Conservation (phyloP, 805 yeast species). For the Kodamaea fukazawae region DNA sequence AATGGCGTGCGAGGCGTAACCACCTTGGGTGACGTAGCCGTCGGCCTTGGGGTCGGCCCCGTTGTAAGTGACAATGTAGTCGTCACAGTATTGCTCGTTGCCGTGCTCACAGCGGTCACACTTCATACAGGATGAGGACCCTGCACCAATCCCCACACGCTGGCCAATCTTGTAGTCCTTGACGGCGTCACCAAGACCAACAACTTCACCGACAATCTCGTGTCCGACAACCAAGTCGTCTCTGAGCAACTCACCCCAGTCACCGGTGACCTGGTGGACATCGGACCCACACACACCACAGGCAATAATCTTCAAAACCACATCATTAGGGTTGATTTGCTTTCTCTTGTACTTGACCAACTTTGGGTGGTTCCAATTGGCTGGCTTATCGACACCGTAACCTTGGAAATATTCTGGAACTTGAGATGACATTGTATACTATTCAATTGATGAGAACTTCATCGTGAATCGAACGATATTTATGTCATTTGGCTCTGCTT, state of each 20-base stretch:
- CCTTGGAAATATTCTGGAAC: conserved; percentile 33
- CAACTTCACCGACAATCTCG: conserved; percentile 61
- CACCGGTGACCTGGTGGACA: conserved; percentile 49
- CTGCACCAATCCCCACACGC: conserved; percentile 80
- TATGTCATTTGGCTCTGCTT: no score
- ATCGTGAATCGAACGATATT: no score
- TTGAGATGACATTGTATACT: conserved; percentile 3
- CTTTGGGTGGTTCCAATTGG: conserved; percentile 34
- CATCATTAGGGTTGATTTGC: conserved; percentile 35
- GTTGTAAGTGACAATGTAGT: conserved; percentile 52
- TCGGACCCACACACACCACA: conserved; percentile 68
- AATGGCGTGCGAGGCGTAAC: conserved; percentile 48
- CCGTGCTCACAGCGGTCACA: conserved; percentile 51
- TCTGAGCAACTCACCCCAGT: conserved; percentile 45
- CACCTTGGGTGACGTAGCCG: conserved; percentile 42
- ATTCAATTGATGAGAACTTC: not conserved
- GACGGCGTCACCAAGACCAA: conserved; percentile 57
- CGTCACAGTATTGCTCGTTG: conserved; percentile 49
- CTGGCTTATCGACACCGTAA: conserved; percentile 28
- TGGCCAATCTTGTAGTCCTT: conserved; percentile 57
- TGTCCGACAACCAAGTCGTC: conserved; percentile 53
- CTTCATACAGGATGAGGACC: conserved; percentile 54
- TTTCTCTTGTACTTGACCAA: conserved; percentile 28
- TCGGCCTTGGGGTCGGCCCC: conserved; percentile 31
- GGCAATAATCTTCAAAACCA: conserved; percentile 56